Conservation (phyloP, 2,329 filamentous ascomycete species). For the Fusarium lateritium region DNA sequence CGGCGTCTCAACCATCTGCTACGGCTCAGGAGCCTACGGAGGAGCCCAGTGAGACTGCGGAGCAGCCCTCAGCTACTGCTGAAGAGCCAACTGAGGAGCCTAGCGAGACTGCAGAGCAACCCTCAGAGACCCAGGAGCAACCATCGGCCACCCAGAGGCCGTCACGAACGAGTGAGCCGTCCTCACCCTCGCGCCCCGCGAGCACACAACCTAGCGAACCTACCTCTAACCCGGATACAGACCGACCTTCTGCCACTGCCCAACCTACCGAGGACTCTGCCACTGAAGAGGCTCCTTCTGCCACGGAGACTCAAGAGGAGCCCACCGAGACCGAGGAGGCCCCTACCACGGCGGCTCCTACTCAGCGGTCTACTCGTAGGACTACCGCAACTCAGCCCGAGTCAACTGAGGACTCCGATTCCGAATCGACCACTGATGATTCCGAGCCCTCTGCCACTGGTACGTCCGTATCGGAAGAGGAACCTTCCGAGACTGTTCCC, state of each 20-base stretch:
- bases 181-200: slow-evolving; percentile 39
- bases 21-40: slow-evolving; percentile 35
- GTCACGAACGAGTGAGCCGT: slow-evolving; percentile 44
- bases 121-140: slow-evolving; percentile 24
- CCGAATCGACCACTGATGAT: slow-evolving; percentile 41
- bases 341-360: slow-evolving; percentile 30
- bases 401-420: slow-evolving; percentile 31
- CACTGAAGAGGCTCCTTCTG: slow-evolving; percentile 25
- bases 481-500: slow-evolving; percentile 45
- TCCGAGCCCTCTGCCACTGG: slow-evolving; percentile 50
- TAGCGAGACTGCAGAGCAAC: slow-evolving; percentile 20
- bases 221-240: slow-evolving; percentile 47
- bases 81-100: slow-evolving; percentile 24
- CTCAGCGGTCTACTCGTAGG: slow-evolving; percentile 20
- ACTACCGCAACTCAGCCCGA: slow-evolving; percentile 27
- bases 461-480: slow-evolving; percentile 50
- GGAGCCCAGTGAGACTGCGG: slow-evolving; percentile 16
- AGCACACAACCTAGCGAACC: slow-evolving; percentile 41
- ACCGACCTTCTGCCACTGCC: slow-evolving; percentile 32
- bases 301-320: slow-evolving; percentile 34
- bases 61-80: slow-evolving; percentile 27
- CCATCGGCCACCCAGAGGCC: slow-evolving; percentile 31
- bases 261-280: slow-evolving; percentile 33
- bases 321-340: slow-evolving; percentile 24
- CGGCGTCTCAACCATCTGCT: slow-evolving; percentile 7